Base-by-base conservation (phyloP, 305 asterid genomes). In the Fraxinus paxiana region DNA sequence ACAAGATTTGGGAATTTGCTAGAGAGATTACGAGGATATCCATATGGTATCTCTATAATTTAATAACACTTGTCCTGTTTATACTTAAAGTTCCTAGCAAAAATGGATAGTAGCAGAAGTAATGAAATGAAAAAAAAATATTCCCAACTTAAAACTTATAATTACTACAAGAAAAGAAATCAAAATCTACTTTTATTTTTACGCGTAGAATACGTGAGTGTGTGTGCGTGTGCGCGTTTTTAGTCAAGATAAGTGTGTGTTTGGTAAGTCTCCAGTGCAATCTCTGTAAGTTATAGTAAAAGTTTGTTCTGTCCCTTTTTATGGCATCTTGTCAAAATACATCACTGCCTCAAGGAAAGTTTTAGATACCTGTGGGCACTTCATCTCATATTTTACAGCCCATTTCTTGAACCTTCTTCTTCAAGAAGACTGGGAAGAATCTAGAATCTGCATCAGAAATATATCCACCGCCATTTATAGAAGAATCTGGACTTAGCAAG, bases 251-350 rank as follows among this genome's bases (percentile, higher is more conserved):
- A 54, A 18, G 65, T 17, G 67, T 17, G 10, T 56, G 71, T 22
- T 24, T 24, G 72, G 34, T 12, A 10, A 63, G 72, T 63, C 72
- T 18, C 72, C 13, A 61, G 13, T 63, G 72, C 72, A 63, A 63
- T 63, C 17, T 63, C n/a, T 1, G 9, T 63, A 63, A 63, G 78
- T 79, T 79, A 41, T 73, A 63, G 82, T 77, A 15, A 78, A 22
- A 56, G 46, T 79, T 79, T 82, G 41, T 54, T 65, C 56, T 38
- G 86, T 43, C 78, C 77, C 35, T 30, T 54, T 59, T 77, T 13
- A 48, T 77, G 33, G 80, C 79, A 80, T 74, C 30, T 17, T 5
- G 9, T 54, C 24, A 54, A 54, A 54, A 54, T 54, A 17, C 65
- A 54, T 54, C 65, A 54, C 65, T 17, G 10, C 24, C 65, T 17